Conservation (phyloP, 495 filamentous ascomycete genomes). For the Terfezia claveryi region DNA sequence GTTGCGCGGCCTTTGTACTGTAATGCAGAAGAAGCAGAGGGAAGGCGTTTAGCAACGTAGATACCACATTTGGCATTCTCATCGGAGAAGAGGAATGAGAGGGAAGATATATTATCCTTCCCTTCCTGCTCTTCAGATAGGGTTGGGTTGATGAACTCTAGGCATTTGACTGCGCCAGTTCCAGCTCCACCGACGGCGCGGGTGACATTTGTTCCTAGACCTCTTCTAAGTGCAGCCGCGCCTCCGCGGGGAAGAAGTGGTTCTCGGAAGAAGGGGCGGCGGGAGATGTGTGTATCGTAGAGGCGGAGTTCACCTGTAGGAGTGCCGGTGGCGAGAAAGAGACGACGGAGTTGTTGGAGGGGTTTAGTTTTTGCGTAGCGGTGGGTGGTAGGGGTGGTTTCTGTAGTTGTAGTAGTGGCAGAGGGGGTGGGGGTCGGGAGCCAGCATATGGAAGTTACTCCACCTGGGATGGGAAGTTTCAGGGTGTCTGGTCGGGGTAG, state of each 20-base stretch:
- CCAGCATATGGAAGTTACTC: not conserved
- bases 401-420: not conserved
- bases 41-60: not conserved
- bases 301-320: not conserved
- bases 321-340: not conserved
- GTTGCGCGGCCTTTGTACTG: not conserved
- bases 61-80: not conserved
- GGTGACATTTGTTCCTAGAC: not conserved
- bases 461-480: not conserved
- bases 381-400: not conserved
- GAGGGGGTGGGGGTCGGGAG: not conserved
- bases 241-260: not conserved
- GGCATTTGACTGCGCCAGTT: not conserved
- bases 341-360: not conserved
- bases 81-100: not conserved
- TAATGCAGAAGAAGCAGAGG: not conserved
- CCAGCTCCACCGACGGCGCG: not conserved
- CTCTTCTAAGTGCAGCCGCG: not conserved
- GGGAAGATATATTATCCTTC: not conserved
- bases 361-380: not conserved
- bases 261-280: not conserved
- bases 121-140: not conserved
- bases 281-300: not conserved
- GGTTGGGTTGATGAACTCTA: not conserved
- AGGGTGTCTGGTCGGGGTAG: not conserved